Percentiles rank a stretch among this genome's conserved stretches.
Evolutionary conservation across 2,329 filamentous ascomycete genomes (phyloP).

Genomic region (Pezicula carpinea): DNA sequence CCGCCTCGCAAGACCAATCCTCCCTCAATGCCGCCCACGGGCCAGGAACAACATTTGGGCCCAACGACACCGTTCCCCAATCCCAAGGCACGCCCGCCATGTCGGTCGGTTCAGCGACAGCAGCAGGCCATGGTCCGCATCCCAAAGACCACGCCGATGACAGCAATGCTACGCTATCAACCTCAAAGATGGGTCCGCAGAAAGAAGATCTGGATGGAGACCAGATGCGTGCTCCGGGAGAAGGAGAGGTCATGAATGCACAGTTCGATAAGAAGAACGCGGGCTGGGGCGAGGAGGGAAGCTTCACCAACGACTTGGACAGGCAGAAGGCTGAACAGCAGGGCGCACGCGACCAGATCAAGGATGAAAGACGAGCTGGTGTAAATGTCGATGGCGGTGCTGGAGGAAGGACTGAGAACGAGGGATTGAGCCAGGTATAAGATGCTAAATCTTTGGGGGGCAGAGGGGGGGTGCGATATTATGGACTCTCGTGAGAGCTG

Average conservation of each 20-base stretch:
- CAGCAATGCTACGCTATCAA: conserved; percentile 20
- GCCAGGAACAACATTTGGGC: conserved; percentile 21
- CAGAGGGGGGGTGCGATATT: neutral
- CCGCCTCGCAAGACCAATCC: conserved; percentile 25
- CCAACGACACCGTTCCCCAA: conserved; percentile 16
- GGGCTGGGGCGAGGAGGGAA: conserved; percentile 27
- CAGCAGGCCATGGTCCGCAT: conserved; percentile 25
- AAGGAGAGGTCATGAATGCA: conserved; percentile 27
- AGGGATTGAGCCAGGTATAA: conserved; percentile 22
- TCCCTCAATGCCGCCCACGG: conserved; percentile 18
- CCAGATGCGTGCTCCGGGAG: conserved; percentile 24
- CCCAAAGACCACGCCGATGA: conserved; percentile 25
- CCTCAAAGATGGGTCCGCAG: conserved; percentile 22
- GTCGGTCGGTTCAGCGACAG: conserved; percentile 25
- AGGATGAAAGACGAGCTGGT: conserved; percentile 20
- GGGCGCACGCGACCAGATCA: conserved; percentile 22
- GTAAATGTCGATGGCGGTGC: conserved; percentile 26
- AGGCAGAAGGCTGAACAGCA: conserved; percentile 29
- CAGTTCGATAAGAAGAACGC: conserved; percentile 28
- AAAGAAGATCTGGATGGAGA: conserved; percentile 28
- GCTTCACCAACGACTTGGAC: conserved; percentile 25
- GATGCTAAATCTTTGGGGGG: too few species aligned
- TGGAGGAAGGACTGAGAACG: conserved; percentile 23
- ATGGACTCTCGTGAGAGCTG: neutral
- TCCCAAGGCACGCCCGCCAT: conserved; percentile 20